Conservation (phyloP, 2,329 filamentous ascomycete genomes). For the Claviceps sp. region DNA sequence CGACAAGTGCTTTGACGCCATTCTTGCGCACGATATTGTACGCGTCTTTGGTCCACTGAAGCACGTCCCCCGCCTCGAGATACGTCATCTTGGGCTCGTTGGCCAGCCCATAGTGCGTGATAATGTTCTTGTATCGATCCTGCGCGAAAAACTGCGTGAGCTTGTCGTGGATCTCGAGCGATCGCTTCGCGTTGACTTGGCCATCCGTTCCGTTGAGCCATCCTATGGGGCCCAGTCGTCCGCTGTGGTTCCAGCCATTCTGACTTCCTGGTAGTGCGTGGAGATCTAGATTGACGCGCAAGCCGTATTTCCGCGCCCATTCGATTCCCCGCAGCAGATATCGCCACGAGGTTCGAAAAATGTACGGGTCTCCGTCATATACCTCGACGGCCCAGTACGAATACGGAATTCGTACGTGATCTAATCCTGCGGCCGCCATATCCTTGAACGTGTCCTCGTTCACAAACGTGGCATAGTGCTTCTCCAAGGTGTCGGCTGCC, state of each 20-base stretch:
- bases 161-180: slow-evolving; percentile 75
- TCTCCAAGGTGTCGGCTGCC: slow-evolving; percentile 60
- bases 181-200: slow-evolving; percentile 60
- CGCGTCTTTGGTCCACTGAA: slow-evolving; percentile 67
- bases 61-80: slow-evolving; percentile 51
- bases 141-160: slow-evolving; percentile 89
- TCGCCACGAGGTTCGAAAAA: slow-evolving; percentile 77
- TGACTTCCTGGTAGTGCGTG: slow-evolving; percentile 88
- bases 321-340: slow-evolving; percentile 89
- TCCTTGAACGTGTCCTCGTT: slow-evolving; percentile 72
- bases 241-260: slow-evolving; percentile 97
- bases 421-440: slow-evolving; percentile 76
- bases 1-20: slow-evolving; percentile 56
- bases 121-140: slow-evolving; percentile 78
- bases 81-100: slow-evolving; percentile 88
- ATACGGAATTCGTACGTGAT: slow-evolving; percentile 93
- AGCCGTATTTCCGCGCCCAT: slow-evolving; percentile 80
- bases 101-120: slow-evolving; percentile 84
- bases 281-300: slow-evolving; percentile 85
- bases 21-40: slow-evolving; percentile 62
- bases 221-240: slow-evolving; percentile 61
- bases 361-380: slow-evolving; percentile 77
- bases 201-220: slow-evolving; percentile 93
- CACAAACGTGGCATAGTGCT: slow-evolving; percentile 84
- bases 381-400: slow-evolving; percentile 88